phyloP scores from a whole-genome alignment of 2,329 filamentous ascomycete species.

The Chaetomiaceae sp. region DNA sequence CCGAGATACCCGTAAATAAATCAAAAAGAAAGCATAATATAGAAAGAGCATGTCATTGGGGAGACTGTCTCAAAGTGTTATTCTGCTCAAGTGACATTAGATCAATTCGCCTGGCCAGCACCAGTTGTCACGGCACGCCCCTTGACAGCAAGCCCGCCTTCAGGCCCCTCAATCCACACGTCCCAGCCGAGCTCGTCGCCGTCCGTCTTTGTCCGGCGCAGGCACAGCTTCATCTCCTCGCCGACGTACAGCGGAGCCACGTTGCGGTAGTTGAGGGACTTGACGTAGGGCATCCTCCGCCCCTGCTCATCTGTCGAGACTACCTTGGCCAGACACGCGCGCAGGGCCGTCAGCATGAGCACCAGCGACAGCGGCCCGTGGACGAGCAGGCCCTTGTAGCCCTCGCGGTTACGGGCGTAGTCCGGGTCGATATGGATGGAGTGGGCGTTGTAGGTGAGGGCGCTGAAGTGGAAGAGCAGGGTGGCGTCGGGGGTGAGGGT shows the following conservation, averaged over 20 bases:
- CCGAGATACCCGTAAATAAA: constrained; percentile 13
- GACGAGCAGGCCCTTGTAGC: constrained; percentile 69
- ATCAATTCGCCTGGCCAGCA: not conserved
- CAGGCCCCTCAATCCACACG: constrained; percentile 59
- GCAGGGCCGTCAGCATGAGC: constrained; percentile 66
- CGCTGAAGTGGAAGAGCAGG: constrained; percentile 85
- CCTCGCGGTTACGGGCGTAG: constrained; percentile 67
- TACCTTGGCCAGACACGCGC: constrained; percentile 39
- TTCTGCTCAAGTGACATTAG: no score
- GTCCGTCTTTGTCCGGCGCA: constrained; percentile 36
- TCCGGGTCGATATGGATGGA: constrained; percentile 76
- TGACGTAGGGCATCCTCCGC: constrained; percentile 1
- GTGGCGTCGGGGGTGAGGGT: constrained; percentile 60
- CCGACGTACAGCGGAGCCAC: constrained; percentile 73
- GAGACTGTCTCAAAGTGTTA: no score
- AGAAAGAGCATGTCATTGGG: not conserved
- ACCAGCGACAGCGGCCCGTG: constrained; percentile 81
- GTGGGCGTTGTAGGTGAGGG: constrained; percentile 89
- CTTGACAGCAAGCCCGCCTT: constrained; percentile 60
- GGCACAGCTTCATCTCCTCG: constrained; percentile 66
- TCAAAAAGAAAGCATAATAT: not conserved
- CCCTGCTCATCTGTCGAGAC: not conserved
- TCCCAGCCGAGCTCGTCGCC: constrained; percentile 45
- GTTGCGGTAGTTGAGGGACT: constrained; percentile 70
- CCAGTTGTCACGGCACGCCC: constrained; percentile 33